Evolutionary conservation across 2,329 filamentous ascomycete genomes (phyloP), one percentile per base, ranked within the genome.

Genomic region (Colletotrichum eleusines): DNA sequence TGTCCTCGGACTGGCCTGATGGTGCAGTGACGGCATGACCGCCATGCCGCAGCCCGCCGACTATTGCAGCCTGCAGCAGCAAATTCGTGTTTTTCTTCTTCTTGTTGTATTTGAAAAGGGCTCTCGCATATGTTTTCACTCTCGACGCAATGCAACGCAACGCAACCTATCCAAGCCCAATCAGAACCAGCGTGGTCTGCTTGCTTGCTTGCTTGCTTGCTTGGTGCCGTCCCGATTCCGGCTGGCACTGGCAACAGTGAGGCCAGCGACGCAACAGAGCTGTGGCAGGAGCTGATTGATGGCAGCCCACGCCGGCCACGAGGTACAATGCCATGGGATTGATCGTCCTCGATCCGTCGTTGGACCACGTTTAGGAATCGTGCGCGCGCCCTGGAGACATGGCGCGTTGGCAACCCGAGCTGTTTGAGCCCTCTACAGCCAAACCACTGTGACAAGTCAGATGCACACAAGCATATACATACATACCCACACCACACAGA

Each of bases 251-350:
- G 28, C 16, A 11, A 44, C 12, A 38, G 50, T 11, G 42, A 68
- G 42, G 64, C 51, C 44, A 67, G 46, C 64, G 48, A 63, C 51
- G 69, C 64, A 71, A 18, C 64, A 62, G 53, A 38, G 38, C 66
- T 69, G 69, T 69, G 69, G 69, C 69, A 72, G 57, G 35, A 33
- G 59, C 60, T 72, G 69, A 55, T 72, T 72, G 69, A 70, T 57
- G 60, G 31, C 53, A 46, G 63, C 58, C 57, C 33, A 26, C 14
- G 50, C 55, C 51, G 65, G 50, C 33, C 50, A 60, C 42, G 28
- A 28, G 16, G 38, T 33, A 46, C 35, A 23, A 63, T 26, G 42
- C 51, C 28, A 26, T 48, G 28, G 51, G 58, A 71, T 66, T 69
- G 69, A 65, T 70, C 54, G 66, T 35, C 54, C 38, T 42, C 26